Percentiles rank a stretch among this genome's conserved stretches.
These are phyloP conservation scores for Zalerion maritima DNA, from an alignment of 495 filamentous ascomycete species.

Conservation along the genomic window DNA sequence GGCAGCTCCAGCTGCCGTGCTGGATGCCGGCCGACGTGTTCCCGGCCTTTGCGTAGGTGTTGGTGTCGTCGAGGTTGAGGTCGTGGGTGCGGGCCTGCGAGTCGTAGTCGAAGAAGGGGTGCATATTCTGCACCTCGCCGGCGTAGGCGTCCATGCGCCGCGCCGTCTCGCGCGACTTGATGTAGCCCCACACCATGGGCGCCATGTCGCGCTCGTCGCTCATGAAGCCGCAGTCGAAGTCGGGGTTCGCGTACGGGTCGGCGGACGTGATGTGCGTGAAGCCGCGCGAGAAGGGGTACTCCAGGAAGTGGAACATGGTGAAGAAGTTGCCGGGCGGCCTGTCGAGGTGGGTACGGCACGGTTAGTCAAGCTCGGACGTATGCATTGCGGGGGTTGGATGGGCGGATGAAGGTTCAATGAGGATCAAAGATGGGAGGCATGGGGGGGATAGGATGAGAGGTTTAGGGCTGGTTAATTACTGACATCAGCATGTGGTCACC, in stretches of 20 bases:
- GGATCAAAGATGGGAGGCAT: no score
- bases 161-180: slow-evolving; percentile 72
- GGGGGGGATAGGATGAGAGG: no score
- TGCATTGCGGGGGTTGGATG: no score
- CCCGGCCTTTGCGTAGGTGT: slow-evolving; percentile 57
- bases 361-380: no score
- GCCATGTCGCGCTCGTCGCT: slow-evolving; percentile 73
- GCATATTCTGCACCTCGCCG: slow-evolving; percentile 58
- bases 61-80: slow-evolving; percentile 59
- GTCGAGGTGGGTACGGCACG: no score
- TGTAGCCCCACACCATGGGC: slow-evolving; percentile 76
- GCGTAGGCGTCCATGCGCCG: slow-evolving; percentile 64
- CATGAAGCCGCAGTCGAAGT: slow-evolving; percentile 80
- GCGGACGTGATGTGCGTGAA: slow-evolving; percentile 55
- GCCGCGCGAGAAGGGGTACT: slow-evolving; percentile 71
- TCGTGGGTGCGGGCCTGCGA: slow-evolving; percentile 53
- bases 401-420: no score
- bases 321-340: slow-evolving; percentile 66
- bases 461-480: slow-evolving; percentile 4
- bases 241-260: slow-evolving; percentile 57
- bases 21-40: slow-evolving; percentile 58
- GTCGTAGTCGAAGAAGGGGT: slow-evolving; percentile 52
- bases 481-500: slow-evolving; percentile 56
- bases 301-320: slow-evolving; percentile 77
- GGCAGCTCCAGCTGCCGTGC: slow-evolving; percentile 35